A percentile compares a stretch with the other conserved stretches of the same genome.
Evolutionary conservation across 192 early-diverging fungal species (phyloP).

Genomic region (Dissophora globulifera): DNA sequence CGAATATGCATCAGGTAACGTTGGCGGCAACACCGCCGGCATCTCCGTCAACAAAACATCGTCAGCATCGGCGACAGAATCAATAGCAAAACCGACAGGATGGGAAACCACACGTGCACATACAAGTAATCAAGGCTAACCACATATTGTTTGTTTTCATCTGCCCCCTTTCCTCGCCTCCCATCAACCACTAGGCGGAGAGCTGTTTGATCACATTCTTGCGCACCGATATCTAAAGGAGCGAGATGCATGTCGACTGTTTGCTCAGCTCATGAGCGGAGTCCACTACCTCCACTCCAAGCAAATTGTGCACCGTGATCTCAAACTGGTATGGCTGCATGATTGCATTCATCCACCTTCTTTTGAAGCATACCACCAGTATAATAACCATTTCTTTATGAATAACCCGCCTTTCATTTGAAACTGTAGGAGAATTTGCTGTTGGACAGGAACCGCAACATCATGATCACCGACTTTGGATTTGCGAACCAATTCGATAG

Average conservation of each 20-base stretch:
- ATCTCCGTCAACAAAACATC: too few relatives aligned
- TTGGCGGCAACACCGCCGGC: too few relatives aligned
- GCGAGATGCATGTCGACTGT: constrained; percentile 87
- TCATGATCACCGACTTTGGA: constrained; percentile 99
- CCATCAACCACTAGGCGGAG: constrained; percentile 73
- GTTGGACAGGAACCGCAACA: constrained; percentile 89
- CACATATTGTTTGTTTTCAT: neutral
- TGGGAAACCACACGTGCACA: neutral
- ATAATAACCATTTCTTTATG: too few relatives aligned
- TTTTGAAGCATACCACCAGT: neutral
- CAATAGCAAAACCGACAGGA: neutral
- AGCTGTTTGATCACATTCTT: constrained; percentile 97
- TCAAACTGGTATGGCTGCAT: constrained; percentile 80
- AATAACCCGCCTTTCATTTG: too few relatives aligned
- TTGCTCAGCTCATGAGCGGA: constrained; percentile 93
- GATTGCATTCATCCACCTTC: too few relatives aligned
- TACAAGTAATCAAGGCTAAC: neutral
- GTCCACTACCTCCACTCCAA: constrained; percentile 94
- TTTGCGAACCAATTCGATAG: constrained; percentile 92
- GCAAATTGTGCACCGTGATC: constrained; percentile 96
- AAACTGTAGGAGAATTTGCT: constrained; percentile 95
- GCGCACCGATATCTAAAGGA: constrained; percentile 96
- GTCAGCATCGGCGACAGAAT: too few relatives aligned
- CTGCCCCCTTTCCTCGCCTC: neutral
- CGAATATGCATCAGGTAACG: constrained; percentile 91